Conservation (phyloP, 148 eudicot species). For the Cornus suecica region DNA sequence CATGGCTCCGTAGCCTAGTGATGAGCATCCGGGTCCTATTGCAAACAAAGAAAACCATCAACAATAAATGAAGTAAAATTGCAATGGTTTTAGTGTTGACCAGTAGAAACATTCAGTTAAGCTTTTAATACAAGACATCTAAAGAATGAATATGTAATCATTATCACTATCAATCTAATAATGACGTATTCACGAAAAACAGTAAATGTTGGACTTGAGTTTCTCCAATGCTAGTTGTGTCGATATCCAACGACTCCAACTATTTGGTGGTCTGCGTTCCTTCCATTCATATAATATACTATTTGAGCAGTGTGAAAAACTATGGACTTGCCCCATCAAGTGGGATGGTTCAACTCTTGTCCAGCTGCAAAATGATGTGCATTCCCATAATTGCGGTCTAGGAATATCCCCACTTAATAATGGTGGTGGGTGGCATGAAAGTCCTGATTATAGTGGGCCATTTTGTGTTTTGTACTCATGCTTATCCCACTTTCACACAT, state of each 20-base stretch:
- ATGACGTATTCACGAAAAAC: too few relatives aligned
- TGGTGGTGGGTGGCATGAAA: not conserved
- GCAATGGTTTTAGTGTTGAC: not conserved
- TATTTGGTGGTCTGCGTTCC: too few relatives aligned
- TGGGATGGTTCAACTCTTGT: too few relatives aligned
- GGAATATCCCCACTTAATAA: not conserved
- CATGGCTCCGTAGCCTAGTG: conserved; percentile 34
- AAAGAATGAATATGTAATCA: too few relatives aligned
- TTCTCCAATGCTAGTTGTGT: not conserved
- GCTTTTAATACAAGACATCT: too few relatives aligned
- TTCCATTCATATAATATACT: too few relatives aligned
- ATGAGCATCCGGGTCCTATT: conserved; percentile 41
- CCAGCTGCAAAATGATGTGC: too few relatives aligned
- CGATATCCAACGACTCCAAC: too few relatives aligned
- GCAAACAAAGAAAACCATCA: not conserved
- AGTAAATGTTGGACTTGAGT: not conserved
- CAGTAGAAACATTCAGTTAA: not conserved
- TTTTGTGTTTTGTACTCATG: not conserved
- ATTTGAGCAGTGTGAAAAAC: too few relatives aligned
- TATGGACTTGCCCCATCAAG: not conserved
- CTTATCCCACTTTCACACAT: not conserved
- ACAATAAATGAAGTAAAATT: not conserved
- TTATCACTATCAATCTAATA: too few relatives aligned
- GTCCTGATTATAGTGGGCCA: not conserved
- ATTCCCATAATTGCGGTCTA: not conserved